phyloP scores from a whole-genome alignment of 441 rosid genomes.

The Adansonia rubrostipa region DNA sequence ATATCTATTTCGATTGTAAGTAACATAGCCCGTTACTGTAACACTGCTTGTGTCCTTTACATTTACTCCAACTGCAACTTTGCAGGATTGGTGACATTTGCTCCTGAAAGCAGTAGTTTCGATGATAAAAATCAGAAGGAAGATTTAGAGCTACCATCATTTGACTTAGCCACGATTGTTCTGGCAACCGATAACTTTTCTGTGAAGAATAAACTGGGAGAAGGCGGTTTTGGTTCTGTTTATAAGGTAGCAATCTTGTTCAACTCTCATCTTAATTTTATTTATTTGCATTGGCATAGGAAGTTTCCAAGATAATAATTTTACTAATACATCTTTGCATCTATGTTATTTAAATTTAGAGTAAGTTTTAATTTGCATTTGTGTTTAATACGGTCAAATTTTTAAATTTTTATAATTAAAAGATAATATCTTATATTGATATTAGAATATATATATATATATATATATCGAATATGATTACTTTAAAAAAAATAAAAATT shows the following conservation, averaged over 20 bases:
- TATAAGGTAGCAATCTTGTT: conserved; percentile 37
- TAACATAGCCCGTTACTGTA: too few relatives aligned
- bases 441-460: too few relatives aligned
- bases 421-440: too few relatives aligned
- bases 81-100: neutral
- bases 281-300: neutral
- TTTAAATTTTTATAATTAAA: too few relatives aligned
- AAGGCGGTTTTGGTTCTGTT: conserved; percentile 45
- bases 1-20: too few relatives aligned
- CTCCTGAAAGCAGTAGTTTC: neutral
- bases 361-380: too few relatives aligned
- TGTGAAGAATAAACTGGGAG: conserved; percentile 38
- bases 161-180: conserved; percentile 26
- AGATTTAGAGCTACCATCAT: conserved; percentile 35
- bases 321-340: neutral
- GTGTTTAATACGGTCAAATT: too few relatives aligned
- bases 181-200: conserved; percentile 42
- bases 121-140: conserved; percentile 13
- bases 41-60: neutral
- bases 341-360: too few relatives aligned
- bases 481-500: too few relatives aligned
- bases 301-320: neutral
- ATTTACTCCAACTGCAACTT: neutral
- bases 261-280: neutral
- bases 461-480: too few relatives aligned